Conservation (phyloP, 495 filamentous ascomycete species). For the Aspergillus asperescens region DNA sequence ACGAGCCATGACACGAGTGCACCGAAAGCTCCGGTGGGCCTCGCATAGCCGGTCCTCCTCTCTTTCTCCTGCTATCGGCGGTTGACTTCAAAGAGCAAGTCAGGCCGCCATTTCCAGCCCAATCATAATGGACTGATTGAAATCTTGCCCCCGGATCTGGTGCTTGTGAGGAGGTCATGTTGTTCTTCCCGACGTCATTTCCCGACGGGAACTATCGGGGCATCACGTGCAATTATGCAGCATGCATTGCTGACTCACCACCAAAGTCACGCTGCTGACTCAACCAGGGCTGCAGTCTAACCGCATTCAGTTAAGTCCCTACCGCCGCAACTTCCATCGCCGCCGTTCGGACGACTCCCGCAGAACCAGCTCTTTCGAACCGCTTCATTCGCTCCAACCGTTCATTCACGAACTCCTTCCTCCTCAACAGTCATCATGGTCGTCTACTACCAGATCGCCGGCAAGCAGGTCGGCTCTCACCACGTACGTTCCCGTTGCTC, state of each 20-base stretch:
- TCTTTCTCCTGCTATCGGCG: no score
- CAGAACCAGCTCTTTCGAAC: conserved; percentile 12
- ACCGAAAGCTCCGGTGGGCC: no score
- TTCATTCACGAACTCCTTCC: conserved; percentile 24
- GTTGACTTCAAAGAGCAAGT: no score
- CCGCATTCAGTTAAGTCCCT: conserved; percentile 18
- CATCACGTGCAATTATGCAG: conserved; percentile 23
- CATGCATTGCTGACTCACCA: conserved; percentile 20
- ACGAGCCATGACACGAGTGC: no score
- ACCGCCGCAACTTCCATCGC: conserved; percentile 22
- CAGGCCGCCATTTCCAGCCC: no score
- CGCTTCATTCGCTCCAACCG: conserved; percentile 22
- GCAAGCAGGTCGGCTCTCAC: conserved; percentile 90
- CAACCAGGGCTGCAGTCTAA: conserved; percentile 15
- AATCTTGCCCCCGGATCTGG: no score
- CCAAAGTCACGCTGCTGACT: not conserved
- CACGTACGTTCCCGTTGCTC: conserved; percentile 56
- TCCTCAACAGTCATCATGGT: conserved; percentile 66
- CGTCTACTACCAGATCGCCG: conserved; percentile 74
- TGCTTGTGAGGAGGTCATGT: no score
- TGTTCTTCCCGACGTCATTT: conserved; percentile 13
- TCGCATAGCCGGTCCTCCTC: no score
- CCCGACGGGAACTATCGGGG: conserved; percentile 21
- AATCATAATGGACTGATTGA: not conserved
- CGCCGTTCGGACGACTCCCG: conserved; percentile 15